These are phyloP conservation scores for Aspergillus transmontanensis DNA, from an alignment of 2,329 filamentous ascomycete species.

Conservation along the genomic window DNA sequence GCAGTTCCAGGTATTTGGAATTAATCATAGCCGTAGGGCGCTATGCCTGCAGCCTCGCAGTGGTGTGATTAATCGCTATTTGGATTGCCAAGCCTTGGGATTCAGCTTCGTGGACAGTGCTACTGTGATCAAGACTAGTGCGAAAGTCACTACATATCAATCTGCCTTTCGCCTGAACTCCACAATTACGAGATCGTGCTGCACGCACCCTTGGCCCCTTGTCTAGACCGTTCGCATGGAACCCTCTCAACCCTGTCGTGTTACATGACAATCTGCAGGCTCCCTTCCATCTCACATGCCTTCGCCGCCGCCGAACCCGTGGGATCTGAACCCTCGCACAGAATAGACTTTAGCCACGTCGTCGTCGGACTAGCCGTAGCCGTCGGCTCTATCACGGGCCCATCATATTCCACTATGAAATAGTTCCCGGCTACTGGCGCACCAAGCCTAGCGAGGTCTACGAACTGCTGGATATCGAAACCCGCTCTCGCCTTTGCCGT, in stretches of 20 bases:
- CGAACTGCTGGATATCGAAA: slow-evolving; percentile 41
- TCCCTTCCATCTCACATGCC: slow-evolving; percentile 15
- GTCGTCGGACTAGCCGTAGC: slow-evolving; percentile 17
- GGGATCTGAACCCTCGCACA: slow-evolving; percentile 13
- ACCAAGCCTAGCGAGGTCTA: slow-evolving; percentile 32
- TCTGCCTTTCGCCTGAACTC: background rate
- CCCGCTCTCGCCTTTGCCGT: slow-evolving; percentile 26
- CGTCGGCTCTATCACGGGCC: slow-evolving; percentile 4
- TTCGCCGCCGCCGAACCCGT: background rate
- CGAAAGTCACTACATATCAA: background rate
- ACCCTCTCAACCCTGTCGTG: background rate
- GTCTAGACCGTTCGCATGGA: background rate
- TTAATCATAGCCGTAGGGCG: background rate
- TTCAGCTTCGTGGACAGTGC: background rate
- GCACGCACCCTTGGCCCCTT: background rate
- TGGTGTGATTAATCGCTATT: background rate
- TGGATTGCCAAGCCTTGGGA: background rate
- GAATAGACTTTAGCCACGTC: slow-evolving; percentile 23
- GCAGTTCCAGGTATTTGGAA: background rate
- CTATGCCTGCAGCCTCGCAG: background rate
- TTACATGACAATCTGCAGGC: slow-evolving; percentile 13
- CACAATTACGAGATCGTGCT: background rate
- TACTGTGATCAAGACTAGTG: background rate
- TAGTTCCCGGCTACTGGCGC: slow-evolving; percentile 41
- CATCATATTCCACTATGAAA: slow-evolving; percentile 39